These are phyloP conservation scores for Solanum tacnaense DNA, from an alignment of 257 asterid genomes.

Conservation along the genomic window DNA sequence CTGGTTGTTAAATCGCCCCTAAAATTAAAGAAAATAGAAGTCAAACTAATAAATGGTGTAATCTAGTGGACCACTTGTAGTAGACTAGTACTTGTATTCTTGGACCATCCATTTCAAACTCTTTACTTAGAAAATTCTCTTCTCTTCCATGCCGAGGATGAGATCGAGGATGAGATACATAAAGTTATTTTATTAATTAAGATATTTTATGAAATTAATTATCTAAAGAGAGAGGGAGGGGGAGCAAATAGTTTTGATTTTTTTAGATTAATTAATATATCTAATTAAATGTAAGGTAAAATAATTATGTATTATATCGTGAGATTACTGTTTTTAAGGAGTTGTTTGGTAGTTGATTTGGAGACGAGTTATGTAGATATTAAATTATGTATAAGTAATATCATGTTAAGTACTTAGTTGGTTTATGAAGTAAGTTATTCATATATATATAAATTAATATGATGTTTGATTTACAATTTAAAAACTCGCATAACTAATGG, in stretches of 20 bases:
- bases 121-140: neutral
- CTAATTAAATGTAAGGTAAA: neutral
- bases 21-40: neutral
- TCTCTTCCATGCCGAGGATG: too few species aligned
- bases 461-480: neutral
- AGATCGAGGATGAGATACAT: neutral
- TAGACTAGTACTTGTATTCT: neutral
- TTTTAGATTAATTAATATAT: too few species aligned
- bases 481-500: neutral
- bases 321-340: neutral
- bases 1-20: neutral
- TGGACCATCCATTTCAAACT: neutral
- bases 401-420: neutral
- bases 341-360: neutral
- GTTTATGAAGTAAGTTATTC: neutral
- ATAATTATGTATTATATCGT: neutral
- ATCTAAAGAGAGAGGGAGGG: too few species aligned
- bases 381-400: neutral
- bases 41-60: neutral
- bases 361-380: neutral
- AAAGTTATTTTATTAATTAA: neutral
- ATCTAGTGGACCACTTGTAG: neutral
- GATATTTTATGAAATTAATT: neutral
- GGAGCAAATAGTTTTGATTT: too few species aligned
- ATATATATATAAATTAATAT: neutral